Evolutionary conservation across 2,329 filamentous ascomycete genomes (phyloP).

Genomic region (Colletotrichum navitas): DNA sequence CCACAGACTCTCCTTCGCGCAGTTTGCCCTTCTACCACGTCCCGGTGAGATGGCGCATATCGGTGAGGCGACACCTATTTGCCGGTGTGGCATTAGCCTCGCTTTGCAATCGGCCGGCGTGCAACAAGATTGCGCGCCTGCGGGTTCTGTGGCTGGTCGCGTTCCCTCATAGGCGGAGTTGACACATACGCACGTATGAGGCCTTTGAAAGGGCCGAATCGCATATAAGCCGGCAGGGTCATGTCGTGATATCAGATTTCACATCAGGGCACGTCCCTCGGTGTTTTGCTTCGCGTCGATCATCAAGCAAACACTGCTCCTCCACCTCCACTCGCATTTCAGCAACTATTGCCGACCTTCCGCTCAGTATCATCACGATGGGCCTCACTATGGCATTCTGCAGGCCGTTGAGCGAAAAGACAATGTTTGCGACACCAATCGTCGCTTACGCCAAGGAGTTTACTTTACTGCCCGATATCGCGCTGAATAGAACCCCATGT

Average conservation of each 20-base stretch:
- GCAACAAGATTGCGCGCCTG: slow-evolving; percentile 30
- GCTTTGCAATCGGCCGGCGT: slow-evolving; percentile 20
- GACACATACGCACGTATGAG: background rate
- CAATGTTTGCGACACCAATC: background rate
- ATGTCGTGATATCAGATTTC: slow-evolving; percentile 27
- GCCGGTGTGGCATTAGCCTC: slow-evolving; percentile 19
- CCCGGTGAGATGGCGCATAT: slow-evolving; percentile 10
- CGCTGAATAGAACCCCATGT: background rate
- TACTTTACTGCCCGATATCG: background rate
- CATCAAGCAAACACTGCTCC: background rate
- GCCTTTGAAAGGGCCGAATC: slow-evolving; percentile 22
- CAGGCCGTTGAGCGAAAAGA: background rate
- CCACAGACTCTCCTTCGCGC: background rate
- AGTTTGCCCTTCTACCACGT: slow-evolving; percentile 16
- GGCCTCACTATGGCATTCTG: background rate
- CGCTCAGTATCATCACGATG: background rate
- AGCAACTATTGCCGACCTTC: slow-evolving; percentile 6
- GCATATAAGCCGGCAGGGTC: slow-evolving; percentile 15
- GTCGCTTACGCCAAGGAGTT: background rate
- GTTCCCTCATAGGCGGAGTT: background rate
- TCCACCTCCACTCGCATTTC: background rate
- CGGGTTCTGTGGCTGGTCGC: background rate
- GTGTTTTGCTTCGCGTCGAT: background rate
- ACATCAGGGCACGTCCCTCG: slow-evolving; percentile 12
- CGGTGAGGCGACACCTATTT: slow-evolving; percentile 14